Percentiles rank a stretch among this genome's conserved stretches.
Conservation (phyloP, 2,329 filamentous ascomycete genomes). For the Hirsutella minnesotensis region DNA sequence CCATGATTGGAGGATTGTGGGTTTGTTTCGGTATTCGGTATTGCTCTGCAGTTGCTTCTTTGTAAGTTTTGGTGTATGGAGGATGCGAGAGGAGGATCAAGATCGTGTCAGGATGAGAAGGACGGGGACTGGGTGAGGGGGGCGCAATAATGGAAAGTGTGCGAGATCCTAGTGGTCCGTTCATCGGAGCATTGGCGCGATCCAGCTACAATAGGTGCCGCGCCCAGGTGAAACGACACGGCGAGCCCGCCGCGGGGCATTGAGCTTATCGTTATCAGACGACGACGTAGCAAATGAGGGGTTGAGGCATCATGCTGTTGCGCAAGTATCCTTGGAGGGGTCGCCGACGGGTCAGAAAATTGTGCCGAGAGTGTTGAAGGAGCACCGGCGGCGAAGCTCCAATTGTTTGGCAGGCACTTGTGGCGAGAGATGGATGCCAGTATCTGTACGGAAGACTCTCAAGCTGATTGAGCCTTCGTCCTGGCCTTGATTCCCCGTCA, state of each 20-base stretch:
- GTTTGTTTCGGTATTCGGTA: not conserved
- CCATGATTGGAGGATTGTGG: slow-evolving; percentile 18
- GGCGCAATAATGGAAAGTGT: slow-evolving; percentile 1
- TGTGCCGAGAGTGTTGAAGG: too few species aligned
- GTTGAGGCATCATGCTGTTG: not conserved
- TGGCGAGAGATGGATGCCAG: too few species aligned
- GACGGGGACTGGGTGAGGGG: not conserved
- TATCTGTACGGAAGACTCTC: too few species aligned
- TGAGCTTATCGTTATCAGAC: slow-evolving; percentile 1
- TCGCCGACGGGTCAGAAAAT: too few species aligned
- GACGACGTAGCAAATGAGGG: not conserved
- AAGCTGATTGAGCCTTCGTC: too few species aligned
- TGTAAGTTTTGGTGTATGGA: slow-evolving; percentile 4
- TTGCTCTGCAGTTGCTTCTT: not conserved
- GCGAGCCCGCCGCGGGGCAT: not conserved
- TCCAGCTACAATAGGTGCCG: too few species aligned
- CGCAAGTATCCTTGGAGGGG: not conserved
- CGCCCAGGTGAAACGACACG: too few species aligned
- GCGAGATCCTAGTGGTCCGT: too few species aligned
- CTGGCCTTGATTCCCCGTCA: too few species aligned
- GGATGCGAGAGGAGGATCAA: not conserved
- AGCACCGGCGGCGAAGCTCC: too few species aligned
- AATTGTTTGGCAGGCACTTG: too few species aligned
- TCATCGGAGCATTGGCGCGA: too few species aligned
- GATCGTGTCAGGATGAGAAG: not conserved